Conservation (phyloP, 2,329 filamentous ascomycete genomes). For the Graphilbum fragrans region DNA sequence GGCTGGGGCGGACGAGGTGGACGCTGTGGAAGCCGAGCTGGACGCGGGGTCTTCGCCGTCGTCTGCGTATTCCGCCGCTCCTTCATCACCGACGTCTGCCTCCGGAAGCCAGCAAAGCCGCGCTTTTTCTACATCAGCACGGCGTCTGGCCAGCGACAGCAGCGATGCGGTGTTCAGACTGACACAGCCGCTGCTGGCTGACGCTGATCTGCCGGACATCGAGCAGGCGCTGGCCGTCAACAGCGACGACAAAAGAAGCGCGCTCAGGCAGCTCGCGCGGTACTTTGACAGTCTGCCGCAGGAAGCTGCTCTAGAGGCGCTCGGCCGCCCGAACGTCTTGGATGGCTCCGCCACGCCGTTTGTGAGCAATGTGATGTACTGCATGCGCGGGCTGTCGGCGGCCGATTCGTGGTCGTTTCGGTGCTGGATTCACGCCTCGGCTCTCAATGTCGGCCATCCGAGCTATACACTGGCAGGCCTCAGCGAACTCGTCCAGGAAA, state of each 20-base stretch:
- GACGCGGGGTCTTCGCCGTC: too few species aligned
- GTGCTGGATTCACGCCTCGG: conserved; percentile 17
- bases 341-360: neutral
- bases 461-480: conserved; percentile 10
- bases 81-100: neutral
- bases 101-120: conserved; percentile 1
- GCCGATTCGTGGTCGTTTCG: conserved; percentile 21
- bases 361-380: neutral
- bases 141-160: conserved; percentile 7
- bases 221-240: conserved; percentile 12
- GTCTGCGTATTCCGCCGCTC: too few species aligned
- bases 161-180: too few species aligned
- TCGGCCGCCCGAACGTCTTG: neutral
- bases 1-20: neutral
- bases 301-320: neutral
- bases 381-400: conserved; percentile 13
- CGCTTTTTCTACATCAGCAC: conserved; percentile 11
- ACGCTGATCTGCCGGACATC: neutral
- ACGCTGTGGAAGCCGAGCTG: neutral
- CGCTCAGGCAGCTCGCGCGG: conserved; percentile 14
- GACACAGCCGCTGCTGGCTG: neutral
- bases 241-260: conserved; percentile 13
- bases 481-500: conserved; percentile 21
- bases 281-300: conserved; percentile 12
- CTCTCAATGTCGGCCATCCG: conserved; percentile 9